A percentile compares a stretch with the other conserved stretches of the same genome.
Conservation (phyloP, 441 rosid species). For the Breynia disticha region DNA sequence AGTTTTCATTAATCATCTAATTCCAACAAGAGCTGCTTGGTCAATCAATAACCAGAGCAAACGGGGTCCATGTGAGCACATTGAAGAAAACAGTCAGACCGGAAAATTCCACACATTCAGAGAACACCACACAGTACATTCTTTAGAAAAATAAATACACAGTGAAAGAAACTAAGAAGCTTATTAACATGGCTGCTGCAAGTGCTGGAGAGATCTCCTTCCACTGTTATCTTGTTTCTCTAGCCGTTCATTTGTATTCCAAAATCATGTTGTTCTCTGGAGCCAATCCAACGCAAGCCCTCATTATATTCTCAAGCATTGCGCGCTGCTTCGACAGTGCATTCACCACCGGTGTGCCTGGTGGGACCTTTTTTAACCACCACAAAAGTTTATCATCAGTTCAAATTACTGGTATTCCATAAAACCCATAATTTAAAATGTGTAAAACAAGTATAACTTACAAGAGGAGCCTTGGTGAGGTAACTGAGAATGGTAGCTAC, state of each 20-base stretch:
- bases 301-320: conserved; percentile 89
- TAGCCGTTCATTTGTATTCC: conserved; percentile 66
- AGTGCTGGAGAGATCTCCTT: conserved; percentile 11
- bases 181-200: conserved; percentile 5
- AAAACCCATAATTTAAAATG: neutral
- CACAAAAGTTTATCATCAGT: neutral
- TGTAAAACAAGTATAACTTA: conserved; percentile 22
- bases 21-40: conserved; percentile 1
- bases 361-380: conserved; percentile 55
- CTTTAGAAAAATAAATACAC: neutral
- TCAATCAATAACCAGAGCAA: neutral
- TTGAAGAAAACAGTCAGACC: no score
- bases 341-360: conserved; percentile 91
- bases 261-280: conserved; percentile 97
- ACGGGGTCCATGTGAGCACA: no score
- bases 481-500: conserved; percentile 96
- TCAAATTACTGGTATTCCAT: neutral
- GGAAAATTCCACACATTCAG: no score
- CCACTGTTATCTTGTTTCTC: neutral
- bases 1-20: neutral
- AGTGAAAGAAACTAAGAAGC: neutral
- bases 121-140: no score
- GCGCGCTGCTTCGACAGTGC: conserved; percentile 92
- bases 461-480: conserved; percentile 94
- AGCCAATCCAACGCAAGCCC: conserved; percentile 88